Evolutionary conservation across 768 basidiomycete species (phyloP), one percentile per base, ranked within the genome.

Genomic region (Sporobolomyces roseus): DNA sequence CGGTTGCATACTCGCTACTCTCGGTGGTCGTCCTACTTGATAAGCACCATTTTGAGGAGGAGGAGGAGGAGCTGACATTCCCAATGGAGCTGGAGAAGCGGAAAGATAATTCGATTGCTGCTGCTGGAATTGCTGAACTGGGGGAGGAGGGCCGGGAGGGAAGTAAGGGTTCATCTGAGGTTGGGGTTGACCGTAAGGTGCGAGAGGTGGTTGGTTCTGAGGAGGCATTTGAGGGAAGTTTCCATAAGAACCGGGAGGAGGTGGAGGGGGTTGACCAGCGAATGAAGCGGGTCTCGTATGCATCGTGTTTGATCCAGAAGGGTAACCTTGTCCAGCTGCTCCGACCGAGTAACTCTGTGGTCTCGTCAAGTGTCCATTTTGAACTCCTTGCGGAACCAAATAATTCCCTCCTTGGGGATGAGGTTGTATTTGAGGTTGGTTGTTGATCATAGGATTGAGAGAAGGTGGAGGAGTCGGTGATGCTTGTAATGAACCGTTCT

Each of bases 1-100:
- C 21, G 63, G 52, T 60, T 69, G 68, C 68, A 69, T 69, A 51
- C 68, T 69, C 62, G 63, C 56, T 1, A 23, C 58, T 14, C 68
- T 33, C 12, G 68, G 63, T 7, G 63, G 68, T 0, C 61, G 61
- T 17, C 25, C 17, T 17, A 69, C 43, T 27, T 55, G 38, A 36
- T 55, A 35, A n/a, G n/a, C n/a, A n/a, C n/a, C n/a, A n/a, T n/a
- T n/a, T n/a, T n/a, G n/a, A n/a, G n/a, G n/a, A n/a, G n/a, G n/a
- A n/a, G n/a, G n/a, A n/a, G n/a, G n/a, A n/a, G n/a, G n/a, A n/a
- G n/a, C n/a, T n/a, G n/a, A n/a, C n/a, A n/a, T n/a, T n/a, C n/a
- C n/a, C n/a, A n/a, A n/a, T n/a, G n/a, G n/a, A n/a, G n/a, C n/a
- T n/a, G n/a, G n/a, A n/a, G n/a, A n/a, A n/a, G n/a, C n/a, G n/a